Percentiles rank a stretch among this genome's conserved stretches.
Evolutionary conservation across 192 early-diverging fungal species (phyloP).

Genomic region (Coemansia sp.): DNA sequence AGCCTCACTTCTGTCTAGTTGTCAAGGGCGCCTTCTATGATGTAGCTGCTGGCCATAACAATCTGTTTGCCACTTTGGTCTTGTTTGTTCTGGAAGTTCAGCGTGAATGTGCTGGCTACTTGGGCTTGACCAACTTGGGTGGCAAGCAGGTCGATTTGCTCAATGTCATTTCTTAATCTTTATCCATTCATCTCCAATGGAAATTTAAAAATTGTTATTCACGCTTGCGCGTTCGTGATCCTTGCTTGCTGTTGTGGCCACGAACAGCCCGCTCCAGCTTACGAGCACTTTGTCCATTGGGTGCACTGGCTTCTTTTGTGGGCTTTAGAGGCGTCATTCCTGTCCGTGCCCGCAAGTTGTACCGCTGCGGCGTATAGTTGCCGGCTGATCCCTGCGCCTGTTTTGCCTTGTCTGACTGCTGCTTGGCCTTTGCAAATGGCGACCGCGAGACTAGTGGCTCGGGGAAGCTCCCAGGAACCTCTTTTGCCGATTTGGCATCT

Average conservation of each 20-base stretch:
- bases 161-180: slow-evolving; percentile 48
- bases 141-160: slow-evolving; percentile 55
- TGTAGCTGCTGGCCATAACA: slow-evolving; percentile 52
- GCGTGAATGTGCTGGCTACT: slow-evolving; percentile 57
- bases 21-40: slow-evolving; percentile 58
- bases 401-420: background rate
- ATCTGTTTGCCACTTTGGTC: slow-evolving; percentile 48
- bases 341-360: slow-evolving; percentile 31
- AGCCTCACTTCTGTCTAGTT: slow-evolving; percentile 57
- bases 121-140: slow-evolving; percentile 57
- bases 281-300: slow-evolving; percentile 22
- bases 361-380: slow-evolving; percentile 6
- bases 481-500: background rate
- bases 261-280: slow-evolving; percentile 20
- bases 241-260: slow-evolving; percentile 1
- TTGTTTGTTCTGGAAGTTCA: slow-evolving; percentile 58
- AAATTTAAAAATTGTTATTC: background rate
- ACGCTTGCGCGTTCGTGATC: slow-evolving; percentile 33
- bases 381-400: background rate
- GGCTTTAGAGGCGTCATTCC: background rate
- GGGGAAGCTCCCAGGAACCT: slow-evolving; percentile 17
- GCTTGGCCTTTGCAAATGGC: slow-evolving; percentile 21
- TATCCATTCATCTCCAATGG: slow-evolving; percentile 1
- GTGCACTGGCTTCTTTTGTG: background rate
- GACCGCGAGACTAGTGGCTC: slow-evolving; percentile 12